A percentile compares a stretch with the other conserved stretches of the same genome.
Conservation (phyloP, 768 basidiomycete genomes). For the Termitomyces sp. region DNA sequence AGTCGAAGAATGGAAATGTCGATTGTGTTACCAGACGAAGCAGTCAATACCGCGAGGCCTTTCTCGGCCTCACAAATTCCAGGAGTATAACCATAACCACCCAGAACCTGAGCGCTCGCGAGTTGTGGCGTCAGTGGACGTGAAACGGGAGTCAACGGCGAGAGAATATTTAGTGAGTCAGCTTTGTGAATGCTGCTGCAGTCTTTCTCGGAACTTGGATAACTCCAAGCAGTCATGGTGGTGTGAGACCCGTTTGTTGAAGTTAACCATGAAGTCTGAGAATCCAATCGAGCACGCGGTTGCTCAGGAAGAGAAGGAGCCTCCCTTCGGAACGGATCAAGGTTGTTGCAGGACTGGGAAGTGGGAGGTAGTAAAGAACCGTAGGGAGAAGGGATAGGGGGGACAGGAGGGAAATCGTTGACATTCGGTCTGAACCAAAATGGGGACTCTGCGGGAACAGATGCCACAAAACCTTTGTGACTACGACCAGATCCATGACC, state of each 20-base stretch:
- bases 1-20: conserved; percentile 55
- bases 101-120: conserved; percentile 58
- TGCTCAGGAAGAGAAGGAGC: conserved; percentile 35
- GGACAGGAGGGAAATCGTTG: conserved; percentile 59
- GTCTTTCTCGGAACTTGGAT: conserved; percentile 46
- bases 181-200: conserved; percentile 29
- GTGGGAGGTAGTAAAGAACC: conserved; percentile 45
- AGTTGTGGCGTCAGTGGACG: conserved; percentile 52
- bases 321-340: conserved; percentile 65
- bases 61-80: conserved; percentile 47
- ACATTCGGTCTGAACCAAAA: conserved; percentile 55
- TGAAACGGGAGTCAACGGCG: conserved; percentile 35
- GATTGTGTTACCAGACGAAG: conserved; percentile 41
- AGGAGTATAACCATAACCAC: conserved; percentile 63
- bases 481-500: conserved; percentile 27
- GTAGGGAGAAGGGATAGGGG: conserved; percentile 63
- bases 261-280: conserved; percentile 74
- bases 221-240: conserved; percentile 67
- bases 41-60: conserved; percentile 42
- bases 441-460: conserved; percentile 52
- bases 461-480: conserved; percentile 35
- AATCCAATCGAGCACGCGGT: conserved; percentile 50
- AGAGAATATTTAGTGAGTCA: conserved; percentile 40
- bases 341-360: conserved; percentile 35
- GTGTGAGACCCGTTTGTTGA: conserved; percentile 56